Evolutionary conservation across 2,329 filamentous ascomycete species (phyloP), one percentile per base, ranked within the genome.

Genomic region (Mollisiaceae sp.): DNA sequence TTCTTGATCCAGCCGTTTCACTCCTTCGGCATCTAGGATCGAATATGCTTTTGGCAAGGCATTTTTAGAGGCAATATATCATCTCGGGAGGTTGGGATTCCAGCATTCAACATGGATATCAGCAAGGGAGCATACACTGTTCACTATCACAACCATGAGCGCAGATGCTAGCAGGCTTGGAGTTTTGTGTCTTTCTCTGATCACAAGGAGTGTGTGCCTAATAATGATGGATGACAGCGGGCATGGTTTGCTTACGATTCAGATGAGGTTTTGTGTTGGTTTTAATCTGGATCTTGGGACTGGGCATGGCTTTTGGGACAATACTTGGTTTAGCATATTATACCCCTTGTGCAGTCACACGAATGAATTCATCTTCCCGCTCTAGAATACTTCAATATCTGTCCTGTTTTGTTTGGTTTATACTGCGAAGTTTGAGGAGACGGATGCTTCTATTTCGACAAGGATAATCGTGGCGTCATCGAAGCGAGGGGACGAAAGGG

Each of bases 1-100:
- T 60, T 11, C 22, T 55, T 45, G 27, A 87, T 47, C 27, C 50
- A 8, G 14, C 12, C 41, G 2, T 43, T 12, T 18, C 41, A n/a
- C 41, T 18, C 41, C 15, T 18, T n/a, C 41, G n/a, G 5, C 41
- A 18, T 18, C 27, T 32, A 3, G 27, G 3, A 32, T 32, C 27
- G 27, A 6, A 3, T 32, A 32, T 32, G 6, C 27, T 32, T 32
- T 32, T 32, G 27, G 6, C 27, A 3, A 32, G 27, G 27, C 27
- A 32, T 32, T 32, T 3, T 32, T 32, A 6, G 27, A 6, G 27
- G 6, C 27, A 3, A 32, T 32, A 32, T 6, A 32, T 32, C 27
- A 32, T 32, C 27, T 32, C 27, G 27, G 27, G 27, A 32, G 27
- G 27, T 32, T 3, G 27, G 27, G 27, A 6, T n/a, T 43, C n/a